A percentile compares a stretch with the other conserved stretches of the same genome.
These are phyloP conservation scores for Ephemerocybe angulata DNA, from an alignment of 768 basidiomycete genomes.

Conservation along the genomic window DNA sequence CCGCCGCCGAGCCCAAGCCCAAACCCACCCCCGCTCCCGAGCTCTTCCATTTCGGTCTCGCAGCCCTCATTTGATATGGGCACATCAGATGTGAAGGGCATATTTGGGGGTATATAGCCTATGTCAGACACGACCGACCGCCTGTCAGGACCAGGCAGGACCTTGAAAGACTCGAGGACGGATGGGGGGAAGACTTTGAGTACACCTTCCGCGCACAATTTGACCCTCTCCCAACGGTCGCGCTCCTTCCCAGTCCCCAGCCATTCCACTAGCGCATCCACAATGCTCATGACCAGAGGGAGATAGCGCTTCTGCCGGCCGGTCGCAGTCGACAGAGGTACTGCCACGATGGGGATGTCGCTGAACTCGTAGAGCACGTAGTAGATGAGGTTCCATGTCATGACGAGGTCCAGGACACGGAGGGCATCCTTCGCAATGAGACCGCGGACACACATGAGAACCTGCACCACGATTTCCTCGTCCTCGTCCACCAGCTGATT, in stretches of 20 bases:
- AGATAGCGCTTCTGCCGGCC: slow-evolving; percentile 17
- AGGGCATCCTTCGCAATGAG: slow-evolving; percentile 21
- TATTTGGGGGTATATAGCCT: background rate
- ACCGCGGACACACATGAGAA: slow-evolving; percentile 23
- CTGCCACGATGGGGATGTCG: background rate
- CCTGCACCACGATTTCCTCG: slow-evolving; percentile 23
- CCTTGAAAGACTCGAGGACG: background rate
- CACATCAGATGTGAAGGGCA: background rate
- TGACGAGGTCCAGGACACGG: slow-evolving; percentile 24
- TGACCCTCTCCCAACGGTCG: slow-evolving; percentile 25
- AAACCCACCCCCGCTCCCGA: too few species aligned
- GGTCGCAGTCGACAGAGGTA: slow-evolving; percentile 1
- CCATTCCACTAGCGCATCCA: slow-evolving; percentile 26
- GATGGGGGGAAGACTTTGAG: slow-evolving; percentile 23
- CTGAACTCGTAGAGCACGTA: slow-evolving; percentile 19
- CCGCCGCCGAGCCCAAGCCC: too few species aligned
- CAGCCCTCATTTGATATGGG: too few species aligned
- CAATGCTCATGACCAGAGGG: slow-evolving; percentile 21
- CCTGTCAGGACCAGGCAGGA: background rate
- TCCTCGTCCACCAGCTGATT: slow-evolving; percentile 6
- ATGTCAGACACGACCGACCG: background rate
- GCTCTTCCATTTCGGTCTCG: too few species aligned
- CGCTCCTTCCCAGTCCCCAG: slow-evolving; percentile 18
- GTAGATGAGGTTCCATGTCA: slow-evolving; percentile 27
- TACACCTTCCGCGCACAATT: slow-evolving; percentile 29